Evolutionary conservation across 306 rosid species (phyloP), one percentile per base, ranked within the genome.

Genomic region (Trifolium fragiferum): DNA sequence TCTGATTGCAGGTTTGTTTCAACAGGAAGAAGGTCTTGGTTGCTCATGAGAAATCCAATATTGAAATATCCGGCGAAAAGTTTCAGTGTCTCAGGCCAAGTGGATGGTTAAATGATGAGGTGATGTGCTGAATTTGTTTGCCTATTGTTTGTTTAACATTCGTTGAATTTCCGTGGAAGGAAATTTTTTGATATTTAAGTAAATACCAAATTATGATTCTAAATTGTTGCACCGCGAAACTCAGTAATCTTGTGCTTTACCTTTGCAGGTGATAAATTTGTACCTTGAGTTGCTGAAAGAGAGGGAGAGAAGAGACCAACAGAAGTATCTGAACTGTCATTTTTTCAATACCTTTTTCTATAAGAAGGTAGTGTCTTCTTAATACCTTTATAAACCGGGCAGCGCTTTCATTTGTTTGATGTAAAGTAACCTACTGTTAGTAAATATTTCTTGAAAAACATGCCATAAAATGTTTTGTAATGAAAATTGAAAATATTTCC

Each of bases 41-140:
- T 65, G 20, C 79, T 37, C 99, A 94, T 76, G 85, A 86, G 65
- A 86, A 82, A 77, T 88, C 98, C 12, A 84, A 82, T 81, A 88
- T 94, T 70, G 90, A 82, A 81, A 89, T 94, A 19, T 83, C 92
- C 0, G 93, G 87, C 2, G 88, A 88, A 76, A 69, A 70, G 44
- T 72, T 94, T 72, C 87, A 69, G 77, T 90, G 99, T 82, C 93
- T 94, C 37, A 74, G 86, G 74, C 89, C 90, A 2, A 68, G 87
- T 18, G 90, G 81, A 38, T 94, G 99, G 99, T 84, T 94, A 78
- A 94, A 94, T 32, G 97, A 94, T 65, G 97, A 92, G 96, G 99
- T 94, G 68, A 44, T 66, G 72, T 44, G 18, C 55, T 43, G 57
- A 71, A 73, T 55, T 76, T 72, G 40, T 74, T 60, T 58, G 66